Percentiles rank a stretch among this genome's conserved stretches.
Evolutionary conservation across 2,329 filamentous ascomycete species (phyloP).

Genomic region (Pyrenophora teres): DNA sequence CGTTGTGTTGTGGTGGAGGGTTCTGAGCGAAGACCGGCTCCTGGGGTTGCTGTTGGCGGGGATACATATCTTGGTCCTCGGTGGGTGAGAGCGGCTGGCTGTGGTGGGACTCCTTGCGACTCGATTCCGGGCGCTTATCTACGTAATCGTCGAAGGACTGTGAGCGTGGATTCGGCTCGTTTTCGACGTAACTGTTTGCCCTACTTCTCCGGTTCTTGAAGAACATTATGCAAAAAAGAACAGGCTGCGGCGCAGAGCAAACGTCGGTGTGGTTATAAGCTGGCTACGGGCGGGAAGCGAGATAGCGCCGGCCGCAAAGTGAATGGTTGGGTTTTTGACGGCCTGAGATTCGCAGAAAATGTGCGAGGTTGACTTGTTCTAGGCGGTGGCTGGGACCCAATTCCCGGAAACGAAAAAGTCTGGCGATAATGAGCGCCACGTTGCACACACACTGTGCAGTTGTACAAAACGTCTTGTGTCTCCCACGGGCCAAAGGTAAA

Average conservation of each 20-base stretch:
- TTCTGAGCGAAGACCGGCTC: constrained; percentile 38
- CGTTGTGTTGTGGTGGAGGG: constrained; percentile 26
- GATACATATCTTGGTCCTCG: constrained; percentile 51
- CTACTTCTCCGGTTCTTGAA: constrained; percentile 55
- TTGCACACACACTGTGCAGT: constrained; percentile 3
- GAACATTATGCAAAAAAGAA: constrained; percentile 49
- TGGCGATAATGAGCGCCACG: neutral
- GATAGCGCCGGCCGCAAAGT: constrained; percentile 18
- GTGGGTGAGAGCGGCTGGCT: constrained; percentile 33
- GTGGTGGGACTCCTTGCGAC: constrained; percentile 44
- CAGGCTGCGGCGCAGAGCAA: constrained; percentile 22
- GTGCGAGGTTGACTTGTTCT: constrained; percentile 18
- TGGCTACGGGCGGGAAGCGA: constrained; percentile 20
- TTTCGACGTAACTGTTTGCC: constrained; percentile 56
- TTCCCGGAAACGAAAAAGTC: neutral
- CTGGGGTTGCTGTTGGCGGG: constrained; percentile 50
- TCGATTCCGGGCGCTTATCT: constrained; percentile 48
- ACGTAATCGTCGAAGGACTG: constrained; percentile 49
- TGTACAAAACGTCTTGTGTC: constrained; percentile 1
- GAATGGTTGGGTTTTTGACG: constrained; percentile 20
- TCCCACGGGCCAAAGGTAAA: neutral
- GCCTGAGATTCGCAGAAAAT: constrained; percentile 20
- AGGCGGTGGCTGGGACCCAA: constrained; percentile 24
- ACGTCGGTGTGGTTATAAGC: constrained; percentile 31
- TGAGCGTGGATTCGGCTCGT: constrained; percentile 49